Percentiles rank a stretch among this genome's conserved stretches.
These are phyloP conservation scores for Vanrija sp. DNA, from an alignment of 1,284 basidiomycete genomes.

Conservation along the genomic window DNA sequence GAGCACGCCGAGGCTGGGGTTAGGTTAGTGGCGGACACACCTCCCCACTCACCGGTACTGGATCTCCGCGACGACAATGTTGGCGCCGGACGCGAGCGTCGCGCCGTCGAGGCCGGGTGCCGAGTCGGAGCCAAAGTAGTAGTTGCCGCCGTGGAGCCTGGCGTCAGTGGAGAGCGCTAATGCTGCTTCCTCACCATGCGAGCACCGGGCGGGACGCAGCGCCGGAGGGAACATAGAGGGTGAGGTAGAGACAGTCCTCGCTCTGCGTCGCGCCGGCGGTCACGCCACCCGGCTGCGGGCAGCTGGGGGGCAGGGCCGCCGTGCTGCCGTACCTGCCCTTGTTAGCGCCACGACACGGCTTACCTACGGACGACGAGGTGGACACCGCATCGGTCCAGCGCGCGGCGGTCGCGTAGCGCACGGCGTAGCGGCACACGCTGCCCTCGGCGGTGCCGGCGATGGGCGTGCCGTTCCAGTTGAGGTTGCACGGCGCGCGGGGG, in stretches of 20 bases:
- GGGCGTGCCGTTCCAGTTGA: neutral
- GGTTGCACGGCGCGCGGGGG: neutral
- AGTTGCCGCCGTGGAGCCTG: slow-evolving; percentile 86
- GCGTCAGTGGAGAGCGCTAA: neutral
- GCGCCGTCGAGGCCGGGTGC: slow-evolving; percentile 74
- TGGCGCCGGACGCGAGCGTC: slow-evolving; percentile 62
- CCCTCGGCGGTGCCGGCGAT: neutral
- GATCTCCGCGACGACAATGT: slow-evolving; percentile 71
- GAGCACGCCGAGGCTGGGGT: slow-evolving; percentile 65
- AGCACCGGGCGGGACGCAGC: slow-evolving; percentile 54
- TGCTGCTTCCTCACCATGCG: slow-evolving; percentile 55
- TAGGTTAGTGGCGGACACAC: neutral
- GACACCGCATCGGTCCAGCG: slow-evolving; percentile 25
- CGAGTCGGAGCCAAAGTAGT: slow-evolving; percentile 63
- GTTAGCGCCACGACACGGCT: neutral
- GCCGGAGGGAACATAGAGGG: slow-evolving; percentile 63
- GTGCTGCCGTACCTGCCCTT: slow-evolving; percentile 45
- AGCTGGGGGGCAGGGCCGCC: slow-evolving; percentile 61
- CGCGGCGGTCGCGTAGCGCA: slow-evolving; percentile 27
- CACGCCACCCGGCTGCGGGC: slow-evolving; percentile 56
- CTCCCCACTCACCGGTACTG: slow-evolving; percentile 51
- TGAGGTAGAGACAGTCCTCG: slow-evolving; percentile 74
- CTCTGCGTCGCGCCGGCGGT: slow-evolving; percentile 51
- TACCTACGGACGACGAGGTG: slow-evolving; percentile 16
- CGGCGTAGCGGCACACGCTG: slow-evolving; percentile 27